Evolutionary conservation across 1,284 basidiomycete genomes (phyloP).

Genomic region (Mycena citricolor): DNA sequence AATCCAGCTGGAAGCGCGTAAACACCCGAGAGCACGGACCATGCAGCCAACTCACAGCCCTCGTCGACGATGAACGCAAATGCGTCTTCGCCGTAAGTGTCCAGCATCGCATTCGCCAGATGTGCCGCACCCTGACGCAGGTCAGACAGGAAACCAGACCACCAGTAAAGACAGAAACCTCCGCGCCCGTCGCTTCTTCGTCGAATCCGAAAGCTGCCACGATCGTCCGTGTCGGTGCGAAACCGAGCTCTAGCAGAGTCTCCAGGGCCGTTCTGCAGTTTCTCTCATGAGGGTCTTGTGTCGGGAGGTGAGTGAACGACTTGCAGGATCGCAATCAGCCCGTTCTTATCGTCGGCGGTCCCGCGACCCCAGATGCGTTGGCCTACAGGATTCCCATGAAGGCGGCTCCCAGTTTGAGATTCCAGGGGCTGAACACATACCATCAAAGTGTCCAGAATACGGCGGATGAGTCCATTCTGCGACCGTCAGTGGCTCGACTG

Average conservation of each 20-base stretch:
- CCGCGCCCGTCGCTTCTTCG: slow-evolving; percentile 52
- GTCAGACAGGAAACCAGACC: neutral
- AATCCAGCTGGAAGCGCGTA: slow-evolving; percentile 11
- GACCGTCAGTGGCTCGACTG: slow-evolving; percentile 1
- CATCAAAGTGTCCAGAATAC: slow-evolving; percentile 49
- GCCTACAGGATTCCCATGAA: neutral
- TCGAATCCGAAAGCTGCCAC: slow-evolving; percentile 60
- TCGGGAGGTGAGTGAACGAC: slow-evolving; percentile 17
- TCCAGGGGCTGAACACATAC: slow-evolving; percentile 17
- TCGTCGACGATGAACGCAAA: slow-evolving; percentile 50
- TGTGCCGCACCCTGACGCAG: slow-evolving; percentile 39
- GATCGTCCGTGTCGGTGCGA: slow-evolving; percentile 45
- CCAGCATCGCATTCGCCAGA: slow-evolving; percentile 42
- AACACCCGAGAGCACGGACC: neutral
- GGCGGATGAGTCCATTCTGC: slow-evolving; percentile 50
- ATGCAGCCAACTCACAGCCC: slow-evolving; percentile 32
- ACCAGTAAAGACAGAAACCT: slow-evolving; percentile 26
- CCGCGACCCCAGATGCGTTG: slow-evolving; percentile 48
- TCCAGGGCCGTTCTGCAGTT: slow-evolving; percentile 39
- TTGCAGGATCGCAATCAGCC: slow-evolving; percentile 39
- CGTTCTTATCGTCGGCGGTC: slow-evolving; percentile 43
- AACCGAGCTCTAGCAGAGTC: slow-evolving; percentile 42
- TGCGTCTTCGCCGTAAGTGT: slow-evolving; percentile 47
- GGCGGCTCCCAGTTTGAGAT: slow-evolving; percentile 12
- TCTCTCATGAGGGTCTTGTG: neutral